Evolutionary conservation across 345 rosid genomes (phyloP), one percentile per base, ranked within the genome.

Genomic region (Draba incana): DNA sequence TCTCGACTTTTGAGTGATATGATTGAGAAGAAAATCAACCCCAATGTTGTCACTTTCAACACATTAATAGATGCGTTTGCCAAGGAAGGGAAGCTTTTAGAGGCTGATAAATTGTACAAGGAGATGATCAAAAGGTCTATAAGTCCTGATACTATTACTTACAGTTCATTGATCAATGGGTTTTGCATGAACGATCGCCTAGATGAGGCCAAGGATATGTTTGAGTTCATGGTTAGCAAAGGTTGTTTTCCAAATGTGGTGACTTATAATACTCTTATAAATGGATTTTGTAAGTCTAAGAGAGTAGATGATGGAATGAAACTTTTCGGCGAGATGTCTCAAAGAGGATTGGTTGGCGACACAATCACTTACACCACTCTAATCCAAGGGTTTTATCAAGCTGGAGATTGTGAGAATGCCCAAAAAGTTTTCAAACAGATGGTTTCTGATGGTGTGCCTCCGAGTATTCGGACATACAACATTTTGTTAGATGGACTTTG

Each of bases 401-500:
- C 30, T 1, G n/a, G n/a, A 1, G 20, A 42, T 11, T 15, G 12
- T 42, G 52, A 50, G 0, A 28, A 0, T 0, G 61, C 52, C 20
- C 51, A 53, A 28, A 0, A 41, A 8, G 51, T 53, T 2, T 65
- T 41, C 20, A 27, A 28, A 14, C 13, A 41, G 30, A 65, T 65
- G 50, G 50, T 5, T 13, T 39, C 8, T 41, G 1, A 0, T 25
- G 28, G 59, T 51, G 50, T 39, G 5, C 13, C 50, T 65, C 28
- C 4, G 1, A 0, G 0, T 27, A 25, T 39, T 0, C 1, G 4
- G 12, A 51, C 69, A 0, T 51, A 51, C 39, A 51, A 0, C 16
- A 51, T 65, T 10, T 12, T 65, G 4, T 14, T 65, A 4, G 28
- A 51, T 33, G 69, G 69, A 0, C 39, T 51, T 51, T 65, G 39